Base-by-base conservation (phyloP, 371 early-diverging fungal species). In the Lichtheimia ornata region DNA sequence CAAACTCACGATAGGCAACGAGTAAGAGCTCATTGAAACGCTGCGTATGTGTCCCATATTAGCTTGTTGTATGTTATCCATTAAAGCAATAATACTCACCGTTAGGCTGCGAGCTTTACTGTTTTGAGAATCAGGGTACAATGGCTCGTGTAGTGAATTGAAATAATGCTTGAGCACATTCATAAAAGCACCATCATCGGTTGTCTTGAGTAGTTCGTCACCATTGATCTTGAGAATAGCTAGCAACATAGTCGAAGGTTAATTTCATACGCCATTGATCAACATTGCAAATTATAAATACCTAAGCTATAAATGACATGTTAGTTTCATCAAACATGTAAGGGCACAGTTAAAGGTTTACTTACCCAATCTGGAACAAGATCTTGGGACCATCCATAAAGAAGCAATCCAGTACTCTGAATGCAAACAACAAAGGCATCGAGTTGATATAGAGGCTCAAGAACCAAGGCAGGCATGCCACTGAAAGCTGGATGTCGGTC, bases 381-480 rank as follows among this genome's bases (percentile, higher is more conserved):
- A 95, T 83, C 61, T 88, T 88, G 7, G 97, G 95, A 0, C 98
- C 98, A 65, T 97, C 97, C 84, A 97, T 86, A 70, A 94, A 94
- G 67, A 94, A 91, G 68, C 94, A 95, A 83, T 98, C 99, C 53
- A 98, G 71, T 17, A 98, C 88, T 27, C 98, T 73, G 51, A 96
- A 82, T 3, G 97, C 93, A 66, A 87, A 94, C 20, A 86, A 71
- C 27, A 98, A 70, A 7, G 98, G 97, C 87, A 97, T 89, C 4
- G 95, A 91, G 71, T 96, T 97, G 72, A 97, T 89, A 69, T 89
- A 98, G 40, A 98, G 73, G 49, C 95, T 94, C 54, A 98, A 76
- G 76, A 98, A 97, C 99, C 97, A 97, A 17, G 97, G 96, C 47
- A 97, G 69, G 56, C 94, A 96, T 3, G 95, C 96, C 0, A 97